Evolutionary conservation across 176 grass and related monocot species (phyloP).

Genomic region (Coix lacrymajobi): DNA sequence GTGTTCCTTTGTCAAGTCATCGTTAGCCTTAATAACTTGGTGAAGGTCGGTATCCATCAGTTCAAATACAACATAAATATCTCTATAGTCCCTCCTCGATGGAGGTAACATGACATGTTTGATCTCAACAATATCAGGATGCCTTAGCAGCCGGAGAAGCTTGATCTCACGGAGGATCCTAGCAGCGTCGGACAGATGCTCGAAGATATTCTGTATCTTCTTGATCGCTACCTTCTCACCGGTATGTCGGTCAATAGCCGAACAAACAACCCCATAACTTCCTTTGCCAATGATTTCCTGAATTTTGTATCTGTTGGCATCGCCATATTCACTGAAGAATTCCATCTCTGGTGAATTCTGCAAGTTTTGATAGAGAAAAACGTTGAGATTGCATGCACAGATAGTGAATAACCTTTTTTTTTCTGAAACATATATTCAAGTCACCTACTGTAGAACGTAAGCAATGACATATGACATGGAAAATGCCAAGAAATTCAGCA

Average conservation of each 20-base stretch:
- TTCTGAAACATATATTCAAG: not conserved
- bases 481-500: not conserved
- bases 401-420: not conserved
- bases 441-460: not conserved
- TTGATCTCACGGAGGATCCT: slow-evolving; percentile 95
- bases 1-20: slow-evolving; percentile 95
- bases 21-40: slow-evolving; percentile 98
- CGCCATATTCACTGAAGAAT: slow-evolving; percentile 84
- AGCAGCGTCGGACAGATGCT: slow-evolving; percentile 78
- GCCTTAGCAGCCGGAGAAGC: slow-evolving; percentile 71
- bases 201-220: slow-evolving; percentile 88
- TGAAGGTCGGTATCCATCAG: slow-evolving; percentile 96
- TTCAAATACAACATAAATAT: slow-evolving; percentile 94
- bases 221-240: slow-evolving; percentile 94
- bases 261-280: slow-evolving; percentile 90
- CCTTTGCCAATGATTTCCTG: slow-evolving; percentile 88
- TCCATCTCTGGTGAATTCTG: slow-evolving; percentile 82
- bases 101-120: slow-evolving; percentile 91
- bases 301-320: slow-evolving; percentile 82
- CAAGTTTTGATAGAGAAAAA: not conserved
- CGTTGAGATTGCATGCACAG: not conserved
- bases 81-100: slow-evolving; percentile 78
- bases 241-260: slow-evolving; percentile 81
- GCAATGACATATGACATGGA: not conserved
- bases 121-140: slow-evolving; percentile 95